Evolutionary conservation across 192 early-diverging fungal genomes (phyloP), one percentile per base, ranked within the genome.

Genomic region (Coemansia sp.): DNA sequence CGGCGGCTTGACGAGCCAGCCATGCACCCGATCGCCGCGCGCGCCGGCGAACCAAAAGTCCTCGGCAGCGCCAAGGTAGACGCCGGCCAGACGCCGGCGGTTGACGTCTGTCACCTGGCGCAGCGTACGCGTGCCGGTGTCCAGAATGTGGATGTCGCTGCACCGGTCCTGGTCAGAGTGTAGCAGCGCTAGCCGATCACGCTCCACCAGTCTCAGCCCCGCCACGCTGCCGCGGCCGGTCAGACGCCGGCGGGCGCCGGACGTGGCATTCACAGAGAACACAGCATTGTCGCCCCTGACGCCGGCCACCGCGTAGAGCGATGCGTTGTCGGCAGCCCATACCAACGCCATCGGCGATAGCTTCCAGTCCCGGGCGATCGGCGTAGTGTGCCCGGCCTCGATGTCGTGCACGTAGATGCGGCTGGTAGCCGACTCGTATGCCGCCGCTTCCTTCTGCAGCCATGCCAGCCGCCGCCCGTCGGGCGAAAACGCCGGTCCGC

Each of bases 381-480:
- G 33, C 1, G 22, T 56, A 27, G 31, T 50, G 14, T 14, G 37
- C n/a, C 50, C 59, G 6, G 44, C 4, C 3, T 27, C 41, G 9
- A 67, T 40, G 44, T 77, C 57, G 48, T 85, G 70, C 31, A 89
- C 42, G 27, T 85, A 70, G 23, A 93, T 84, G 5, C 81, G 72
- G 59, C 87, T 90, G 53, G 74, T 83, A 54, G 89, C 90, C 10
- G 91, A 78, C 65, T 93, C 90, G 63, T 93, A 88, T 29, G 84
- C 75, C 3, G 84, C 84, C 41, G 67, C 76, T 53, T 76, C 67
- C 84, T 89, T 91, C 71, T 92, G 87, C 44, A 93, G 69, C 72
- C 87, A 93, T 17, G 87, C 84, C 29, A 93, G 61, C 33, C 61
- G 74, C 29, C 61, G 75, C 15, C 90, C 90, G 27, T 86, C 87